Base-by-base conservation (phyloP, 176 grass and related monocot genomes). In the Triticum turgidum region DNA sequence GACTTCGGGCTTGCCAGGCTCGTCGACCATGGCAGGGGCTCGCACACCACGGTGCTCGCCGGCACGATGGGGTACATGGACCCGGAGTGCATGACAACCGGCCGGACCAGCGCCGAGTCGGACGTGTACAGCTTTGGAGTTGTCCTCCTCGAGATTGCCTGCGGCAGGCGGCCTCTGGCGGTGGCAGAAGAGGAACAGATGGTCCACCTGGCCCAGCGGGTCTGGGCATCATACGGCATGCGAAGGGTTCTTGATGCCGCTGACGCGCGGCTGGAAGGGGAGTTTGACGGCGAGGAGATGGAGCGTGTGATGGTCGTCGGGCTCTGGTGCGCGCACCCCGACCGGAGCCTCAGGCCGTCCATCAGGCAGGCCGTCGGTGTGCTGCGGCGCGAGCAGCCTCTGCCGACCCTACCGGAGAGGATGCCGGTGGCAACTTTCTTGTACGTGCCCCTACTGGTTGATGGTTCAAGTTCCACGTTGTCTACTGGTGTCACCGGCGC, bases 61-160 rank as follows among this genome's bases (percentile, higher is more conserved):
- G 73, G 83, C 11, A 85, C 83, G 0, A 54, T 70, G 33, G 49
- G 84, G 1, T 86, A 86, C 65, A 86, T 79, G 63, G 84, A 86
- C 11, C 84, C 84, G 0, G 63, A 58, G 24, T 79, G 74, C 35
- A 9, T 70, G 51, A 1, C 13, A 15, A 32, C 65, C 1, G 76
- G 84, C 4, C 29, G 3, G 3, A 54, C 84, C 7, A 33, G 65
- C 24, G 9, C 74, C 17, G 47, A 98, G 88, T 98, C 96, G 6
- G 96, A 98, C 79, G 81, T 91, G 8, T 98, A 95, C 86, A 94
- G 93, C 91, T 98, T 98, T 39, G 96, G 93, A 1, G 96, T 98
- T 2, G 82, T 98, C 37, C 89, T 98, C 47, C 74, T 77, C 1
- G 74, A 77, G 47, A 34, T 77, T 5, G 73, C 73, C 44, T 76